phyloP scores from a whole-genome alignment of 2,329 filamentous ascomycete genomes.

The Lasiodiplodia hormozganensis region DNA sequence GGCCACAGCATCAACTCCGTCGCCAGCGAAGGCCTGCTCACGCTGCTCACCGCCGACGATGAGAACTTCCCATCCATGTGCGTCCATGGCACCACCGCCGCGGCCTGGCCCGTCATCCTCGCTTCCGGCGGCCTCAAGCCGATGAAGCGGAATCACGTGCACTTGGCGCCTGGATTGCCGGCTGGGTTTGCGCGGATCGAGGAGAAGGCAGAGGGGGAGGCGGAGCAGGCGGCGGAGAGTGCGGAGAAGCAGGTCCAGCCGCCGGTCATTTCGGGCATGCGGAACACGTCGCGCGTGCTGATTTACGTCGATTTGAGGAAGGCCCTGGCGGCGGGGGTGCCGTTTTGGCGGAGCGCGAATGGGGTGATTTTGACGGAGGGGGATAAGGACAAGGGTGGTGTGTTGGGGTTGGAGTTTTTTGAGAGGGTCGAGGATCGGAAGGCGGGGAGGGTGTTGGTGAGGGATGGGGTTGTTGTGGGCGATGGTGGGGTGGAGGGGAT shows the following conservation, averaged over 20 bases:
- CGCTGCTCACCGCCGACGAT: constrained; percentile 61
- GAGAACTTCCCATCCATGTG: constrained; percentile 69
- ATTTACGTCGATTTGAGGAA: constrained; percentile 76
- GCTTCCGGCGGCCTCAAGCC: constrained; percentile 76
- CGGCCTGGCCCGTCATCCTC: constrained; percentile 77
- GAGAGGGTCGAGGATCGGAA: constrained; percentile 71
- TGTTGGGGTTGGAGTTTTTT: constrained; percentile 73
- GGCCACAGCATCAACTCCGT: constrained; percentile 80
- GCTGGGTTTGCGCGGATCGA: constrained; percentile 46
- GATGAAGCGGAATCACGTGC: constrained; percentile 88
- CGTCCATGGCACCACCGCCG: constrained; percentile 89
- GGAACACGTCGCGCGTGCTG: constrained; percentile 65
- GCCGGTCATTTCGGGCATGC: constrained; percentile 81
- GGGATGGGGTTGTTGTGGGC: constrained; percentile 68
- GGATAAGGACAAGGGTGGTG: constrained; percentile 57
- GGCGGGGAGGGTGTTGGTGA: constrained; percentile 70
- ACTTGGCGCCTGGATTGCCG: constrained; percentile 81
- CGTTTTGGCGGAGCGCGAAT: constrained; percentile 72
- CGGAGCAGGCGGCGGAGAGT: not conserved
- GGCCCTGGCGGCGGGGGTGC: constrained; percentile 67
- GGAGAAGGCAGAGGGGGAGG: not conserved
- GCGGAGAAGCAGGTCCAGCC: constrained; percentile 29
- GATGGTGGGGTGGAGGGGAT: constrained; percentile 56
- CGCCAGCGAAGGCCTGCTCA: constrained; percentile 74
- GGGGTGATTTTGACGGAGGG: constrained; percentile 52